phyloP scores from a whole-genome alignment of 441 rosid genomes.

The Adansonia grandidieri region DNA sequence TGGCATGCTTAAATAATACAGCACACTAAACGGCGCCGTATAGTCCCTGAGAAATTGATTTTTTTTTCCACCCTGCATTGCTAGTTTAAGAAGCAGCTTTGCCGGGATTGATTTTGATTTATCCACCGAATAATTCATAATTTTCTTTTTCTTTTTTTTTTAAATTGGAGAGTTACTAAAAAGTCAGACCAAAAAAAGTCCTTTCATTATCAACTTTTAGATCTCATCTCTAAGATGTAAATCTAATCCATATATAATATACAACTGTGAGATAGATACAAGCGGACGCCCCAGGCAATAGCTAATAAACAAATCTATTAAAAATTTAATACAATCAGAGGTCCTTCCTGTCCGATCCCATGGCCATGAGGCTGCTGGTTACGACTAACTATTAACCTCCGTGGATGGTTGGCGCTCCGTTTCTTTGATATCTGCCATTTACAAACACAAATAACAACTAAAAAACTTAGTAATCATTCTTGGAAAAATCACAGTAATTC shows the following conservation, averaged over 20 bases:
- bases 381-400: slow-evolving; percentile 66
- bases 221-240: background rate
- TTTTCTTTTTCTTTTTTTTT: no score
- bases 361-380: background rate
- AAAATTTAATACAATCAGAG: background rate
- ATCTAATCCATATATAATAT: background rate
- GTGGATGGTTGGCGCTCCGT: slow-evolving; percentile 95
- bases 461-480: background rate
- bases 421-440: slow-evolving; percentile 72
- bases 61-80: no score
- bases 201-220: background rate
- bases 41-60: no score
- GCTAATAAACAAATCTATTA: background rate
- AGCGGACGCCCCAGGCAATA: background rate
- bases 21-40: background rate
- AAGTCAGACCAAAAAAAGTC: background rate
- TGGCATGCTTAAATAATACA: background rate
- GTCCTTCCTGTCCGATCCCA: background rate
- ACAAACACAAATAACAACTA: background rate
- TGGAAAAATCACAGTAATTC: background rate
- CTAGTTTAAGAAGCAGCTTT: no score
- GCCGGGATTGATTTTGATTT: background rate
- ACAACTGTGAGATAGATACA: background rate
- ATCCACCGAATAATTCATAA: background rate
- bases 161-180: background rate